phyloP scores from a whole-genome alignment of 371 early-diverging fungal species.

The Caulochytrium protostelioides region DNA sequence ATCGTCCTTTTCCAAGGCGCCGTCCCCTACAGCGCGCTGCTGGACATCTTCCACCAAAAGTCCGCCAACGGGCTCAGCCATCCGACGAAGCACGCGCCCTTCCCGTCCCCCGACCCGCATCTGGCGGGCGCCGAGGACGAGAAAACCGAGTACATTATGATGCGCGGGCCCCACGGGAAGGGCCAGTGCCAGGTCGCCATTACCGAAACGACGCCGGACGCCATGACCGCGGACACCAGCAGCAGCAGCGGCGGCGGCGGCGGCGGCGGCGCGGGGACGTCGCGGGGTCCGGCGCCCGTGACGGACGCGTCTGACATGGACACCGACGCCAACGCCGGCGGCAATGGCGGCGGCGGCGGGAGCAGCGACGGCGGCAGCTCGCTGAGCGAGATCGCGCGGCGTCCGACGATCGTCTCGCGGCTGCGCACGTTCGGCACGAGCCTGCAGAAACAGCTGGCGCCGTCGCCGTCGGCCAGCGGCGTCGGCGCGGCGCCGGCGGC shows the following conservation, averaged over 20 bases:
- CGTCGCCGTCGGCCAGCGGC: slow-evolving; percentile 1
- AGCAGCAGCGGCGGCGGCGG: slow-evolving; percentile 6
- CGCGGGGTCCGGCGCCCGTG: slow-evolving; percentile 6
- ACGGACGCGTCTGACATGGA: slow-evolving; percentile 1
- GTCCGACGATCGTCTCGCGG: no score
- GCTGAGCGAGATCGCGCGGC: no score
- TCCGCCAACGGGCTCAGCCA: no score
- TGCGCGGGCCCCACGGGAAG: slow-evolving; percentile 65
- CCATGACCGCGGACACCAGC: slow-evolving; percentile 7
- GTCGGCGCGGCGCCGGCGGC: slow-evolving; percentile 5
- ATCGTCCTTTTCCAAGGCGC: slow-evolving; percentile 60
- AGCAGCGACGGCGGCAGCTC: slow-evolving; percentile 4
- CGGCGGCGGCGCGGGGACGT: slow-evolving; percentile 11
- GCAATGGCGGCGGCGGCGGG: slow-evolving; percentile 3
- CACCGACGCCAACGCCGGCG: neutral
- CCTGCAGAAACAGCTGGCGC: no score
- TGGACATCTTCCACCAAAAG: slow-evolving; percentile 47
- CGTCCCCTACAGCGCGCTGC: slow-evolving; percentile 40
- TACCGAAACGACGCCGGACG: slow-evolving; percentile 6
- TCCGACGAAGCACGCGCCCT: no score
- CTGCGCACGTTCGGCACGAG: no score
- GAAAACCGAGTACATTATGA: slow-evolving; percentile 58
- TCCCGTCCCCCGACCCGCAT: no score
- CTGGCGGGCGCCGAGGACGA: slow-evolving; percentile 16
- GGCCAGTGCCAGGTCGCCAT: slow-evolving; percentile 56